Evolutionary conservation across 805 yeast species (phyloP).

Genomic region (Ogataea allantospora): DNA sequence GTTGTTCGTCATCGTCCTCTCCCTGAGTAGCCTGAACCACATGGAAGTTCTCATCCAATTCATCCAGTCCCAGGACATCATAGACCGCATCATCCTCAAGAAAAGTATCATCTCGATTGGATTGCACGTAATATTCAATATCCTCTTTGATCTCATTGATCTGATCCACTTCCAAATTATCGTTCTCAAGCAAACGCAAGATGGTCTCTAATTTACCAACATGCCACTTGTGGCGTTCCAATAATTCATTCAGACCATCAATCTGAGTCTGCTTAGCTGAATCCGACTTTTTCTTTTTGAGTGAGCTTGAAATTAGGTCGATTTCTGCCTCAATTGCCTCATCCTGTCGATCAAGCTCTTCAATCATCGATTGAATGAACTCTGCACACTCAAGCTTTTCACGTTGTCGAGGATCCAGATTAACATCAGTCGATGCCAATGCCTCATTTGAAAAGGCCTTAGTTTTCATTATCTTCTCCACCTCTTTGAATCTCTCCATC

Average conservation of each 20-base stretch:
- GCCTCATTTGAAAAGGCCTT: conserved; percentile 95
- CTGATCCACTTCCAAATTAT: conserved; percentile 72
- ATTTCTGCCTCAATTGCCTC: conserved; percentile 76
- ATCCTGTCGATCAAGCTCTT: conserved; percentile 76
- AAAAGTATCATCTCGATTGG: conserved; percentile 88
- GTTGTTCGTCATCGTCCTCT: conserved; percentile 7
- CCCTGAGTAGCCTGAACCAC: conserved; percentile 18
- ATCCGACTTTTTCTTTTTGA: conserved; percentile 58
- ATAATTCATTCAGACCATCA: conserved; percentile 57
- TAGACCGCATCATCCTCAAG: conserved; percentile 86
- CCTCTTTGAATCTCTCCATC: conserved; percentile 94
- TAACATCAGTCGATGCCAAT: conserved; percentile 53
- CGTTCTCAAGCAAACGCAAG: conserved; percentile 73
- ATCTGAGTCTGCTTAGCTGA: conserved; percentile 53
- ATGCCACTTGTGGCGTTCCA: conserved; percentile 79
- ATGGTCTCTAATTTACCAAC: conserved; percentile 74
- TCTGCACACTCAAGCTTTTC: conserved; percentile 71
- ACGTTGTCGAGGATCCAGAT: conserved; percentile 75
- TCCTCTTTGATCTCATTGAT: conserved; percentile 82
- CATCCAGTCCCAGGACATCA: conserved; percentile 76
- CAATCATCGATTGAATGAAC: conserved; percentile 69
- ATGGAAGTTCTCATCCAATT: conserved; percentile 35
- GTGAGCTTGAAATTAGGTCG: conserved; percentile 49
- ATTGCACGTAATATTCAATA: conserved; percentile 88
- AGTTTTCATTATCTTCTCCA: conserved; percentile 89